phyloP scores from a whole-genome alignment of 169 alveolate genomes.

The Plasmodium fragile region DNA sequence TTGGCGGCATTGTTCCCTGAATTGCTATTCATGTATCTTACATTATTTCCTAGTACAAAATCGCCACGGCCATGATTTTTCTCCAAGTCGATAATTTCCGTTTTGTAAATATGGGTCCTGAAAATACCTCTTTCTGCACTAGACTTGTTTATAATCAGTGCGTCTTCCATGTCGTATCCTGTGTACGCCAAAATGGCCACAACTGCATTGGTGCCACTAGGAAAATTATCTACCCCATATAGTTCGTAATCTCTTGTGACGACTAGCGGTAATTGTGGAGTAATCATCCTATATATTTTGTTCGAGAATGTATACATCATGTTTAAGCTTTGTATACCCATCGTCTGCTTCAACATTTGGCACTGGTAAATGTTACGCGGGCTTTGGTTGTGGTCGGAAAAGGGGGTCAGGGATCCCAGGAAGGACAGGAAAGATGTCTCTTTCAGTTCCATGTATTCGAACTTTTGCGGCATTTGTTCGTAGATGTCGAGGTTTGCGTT shows the following conservation, averaged over 20 bases:
- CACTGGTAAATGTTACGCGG: constrained; percentile 99
- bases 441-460: constrained; percentile 96
- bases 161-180: constrained; percentile 99
- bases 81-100: constrained; percentile 88
- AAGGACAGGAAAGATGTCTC: constrained; percentile 96
- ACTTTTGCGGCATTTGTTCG: constrained; percentile 88
- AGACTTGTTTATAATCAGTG: constrained; percentile 98
- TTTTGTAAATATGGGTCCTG: constrained; percentile 97
- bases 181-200: constrained; percentile 99
- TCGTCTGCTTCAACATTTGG: constrained; percentile 99
- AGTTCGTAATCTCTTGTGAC: constrained; percentile 94
- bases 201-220: constrained; percentile 99
- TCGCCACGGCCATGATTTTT: constrained; percentile 47
- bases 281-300: constrained; percentile 93
- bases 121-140: constrained; percentile 99
- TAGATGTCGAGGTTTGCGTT: constrained; percentile 67
- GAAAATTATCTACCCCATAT: constrained; percentile 96
- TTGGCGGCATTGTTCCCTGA: background rate
- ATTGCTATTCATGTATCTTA: constrained; percentile 23
- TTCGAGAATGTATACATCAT: constrained; percentile 96
- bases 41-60: constrained; percentile 67
- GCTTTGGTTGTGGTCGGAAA: constrained; percentile 98
- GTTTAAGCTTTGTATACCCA: constrained; percentile 98
- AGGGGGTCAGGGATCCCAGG: constrained; percentile 98
- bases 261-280: constrained; percentile 99